These are phyloP conservation scores for Imleria badia DNA, from an alignment of 768 basidiomycete species.

Conservation along the genomic window DNA sequence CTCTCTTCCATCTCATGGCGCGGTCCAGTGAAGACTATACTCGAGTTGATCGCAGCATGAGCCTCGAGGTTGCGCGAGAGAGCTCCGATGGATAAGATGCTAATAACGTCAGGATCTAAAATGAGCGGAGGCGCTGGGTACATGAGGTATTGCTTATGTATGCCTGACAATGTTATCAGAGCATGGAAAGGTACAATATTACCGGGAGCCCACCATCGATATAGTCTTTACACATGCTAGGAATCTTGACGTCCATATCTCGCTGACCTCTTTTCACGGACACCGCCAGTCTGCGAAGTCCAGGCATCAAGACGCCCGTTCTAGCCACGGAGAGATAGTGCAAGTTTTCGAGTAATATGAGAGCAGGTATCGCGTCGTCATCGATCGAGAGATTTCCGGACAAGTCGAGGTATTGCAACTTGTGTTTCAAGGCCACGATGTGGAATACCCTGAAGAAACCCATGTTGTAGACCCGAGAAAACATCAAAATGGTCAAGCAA, in stretches of 20 bases:
- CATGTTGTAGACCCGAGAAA: conserved; percentile 1
- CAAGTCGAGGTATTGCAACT: conserved; percentile 52
- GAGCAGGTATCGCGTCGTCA: conserved; percentile 56
- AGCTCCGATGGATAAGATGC: conserved; percentile 44
- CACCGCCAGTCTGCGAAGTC: conserved; percentile 51
- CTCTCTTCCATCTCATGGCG: conserved; percentile 50
- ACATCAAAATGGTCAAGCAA: conserved; percentile 17
- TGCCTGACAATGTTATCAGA: conserved; percentile 32
- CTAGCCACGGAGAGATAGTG: conserved; percentile 50
- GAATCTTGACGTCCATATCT: conserved; percentile 52
- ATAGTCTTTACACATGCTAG: conserved; percentile 51
- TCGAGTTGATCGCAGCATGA: conserved; percentile 48
- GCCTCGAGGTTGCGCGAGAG: conserved; percentile 58
- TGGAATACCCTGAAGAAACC: conserved; percentile 48
- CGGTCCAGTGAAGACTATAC: conserved; percentile 44
- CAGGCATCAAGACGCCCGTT: conserved; percentile 56
- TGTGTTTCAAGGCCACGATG: conserved; percentile 53
- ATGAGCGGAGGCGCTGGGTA: conserved; percentile 51
- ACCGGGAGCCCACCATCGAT: conserved; percentile 45
- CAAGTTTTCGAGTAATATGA: conserved; percentile 48
- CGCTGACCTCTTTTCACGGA: conserved; percentile 32
- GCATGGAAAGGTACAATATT: background rate
- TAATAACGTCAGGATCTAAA: conserved; percentile 39
- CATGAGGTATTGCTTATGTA: conserved; percentile 49
- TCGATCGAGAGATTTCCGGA: conserved; percentile 52